phyloP scores from a whole-genome alignment of 345 rosid species.

The Acer campestre region DNA sequence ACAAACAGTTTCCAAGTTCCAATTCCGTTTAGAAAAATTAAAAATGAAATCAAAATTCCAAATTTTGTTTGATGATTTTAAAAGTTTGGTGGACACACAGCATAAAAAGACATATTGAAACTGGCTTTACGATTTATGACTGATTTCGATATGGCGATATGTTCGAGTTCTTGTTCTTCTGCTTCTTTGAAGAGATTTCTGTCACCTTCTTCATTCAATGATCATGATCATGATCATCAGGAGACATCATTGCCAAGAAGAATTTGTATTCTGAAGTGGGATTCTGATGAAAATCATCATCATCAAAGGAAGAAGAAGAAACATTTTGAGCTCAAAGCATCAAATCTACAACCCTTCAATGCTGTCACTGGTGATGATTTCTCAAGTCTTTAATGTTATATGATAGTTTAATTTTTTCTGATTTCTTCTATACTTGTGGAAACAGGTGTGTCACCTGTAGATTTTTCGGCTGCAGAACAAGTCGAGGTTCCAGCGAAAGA shows the following conservation, averaged over 20 bases:
- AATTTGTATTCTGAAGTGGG: neutral
- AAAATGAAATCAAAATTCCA: neutral
- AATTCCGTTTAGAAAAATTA: neutral
- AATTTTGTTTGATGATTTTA: neutral
- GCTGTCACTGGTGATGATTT: conserved; percentile 31
- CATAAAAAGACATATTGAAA: neutral
- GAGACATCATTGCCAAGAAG: neutral
- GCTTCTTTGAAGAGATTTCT: conserved; percentile 19
- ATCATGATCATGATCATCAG: conserved; percentile 17
- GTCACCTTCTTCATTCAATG: conserved; percentile 5
- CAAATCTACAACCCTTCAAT: conserved; percentile 17
- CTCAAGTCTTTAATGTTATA: neutral
- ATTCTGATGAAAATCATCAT: neutral
- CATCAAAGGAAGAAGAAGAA: conserved; percentile 7
- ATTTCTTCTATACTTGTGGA: neutral
- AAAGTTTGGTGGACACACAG: neutral
- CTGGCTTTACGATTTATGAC: neutral
- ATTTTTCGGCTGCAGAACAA: conserved; percentile 14
- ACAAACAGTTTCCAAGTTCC: neutral
- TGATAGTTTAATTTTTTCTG: neutral
- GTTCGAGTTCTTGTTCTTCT: conserved; percentile 16
- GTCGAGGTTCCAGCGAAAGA: conserved; percentile 16
- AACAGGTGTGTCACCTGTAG: conserved; percentile 4
- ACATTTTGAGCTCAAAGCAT: conserved; percentile 25
- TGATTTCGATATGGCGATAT: neutral